Base-by-base conservation (phyloP, 1,139 yeast genomes). In the Yamadazyma taylorii region DNA sequence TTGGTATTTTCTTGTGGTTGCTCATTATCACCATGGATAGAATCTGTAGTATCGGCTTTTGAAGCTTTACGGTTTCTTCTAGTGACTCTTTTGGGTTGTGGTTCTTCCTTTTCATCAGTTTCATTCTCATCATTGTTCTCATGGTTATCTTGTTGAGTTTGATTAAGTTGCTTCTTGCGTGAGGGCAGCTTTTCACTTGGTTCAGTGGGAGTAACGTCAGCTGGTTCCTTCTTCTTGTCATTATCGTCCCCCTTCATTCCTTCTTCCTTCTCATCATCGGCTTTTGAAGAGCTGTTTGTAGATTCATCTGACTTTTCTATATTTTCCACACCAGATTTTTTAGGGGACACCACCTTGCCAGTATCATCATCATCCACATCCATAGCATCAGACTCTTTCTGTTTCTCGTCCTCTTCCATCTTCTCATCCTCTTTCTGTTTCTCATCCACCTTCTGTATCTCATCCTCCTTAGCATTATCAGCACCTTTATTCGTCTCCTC, bases 1-100 rank as follows among this genome's bases (percentile, higher is more conserved):
- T n/a, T n/a, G n/a, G n/a, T n/a, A n/a, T n/a, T n/a, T n/a, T n/a
- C n/a, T n/a, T n/a, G n/a, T n/a, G n/a, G n/a, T n/a, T n/a, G n/a
- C 14, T 35, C 37, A 19, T 28, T 33, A 24, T 26, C 32, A 5
- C 16, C 40, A 24, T 33, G 42, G 26, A 24, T 35, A 7, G 30
- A 32, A 5, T 29, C 34, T 3, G 26, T 35, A 7, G 30, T 33
- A 5, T 29, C 34, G 2, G 33, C 37, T 12, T 32, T 21, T 16
- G 22, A 31, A 12, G 28, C 30, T n/a, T 15, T 22, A 4, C 13
- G 30, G 10, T 2, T 28, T 31, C 47, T 6, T 36, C 43, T 36
- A 30, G 40, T 37, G 31, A 29, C 36, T 13, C 30, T 48, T 23
- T 39, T 39, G 4, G 37, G 44, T 21, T 13, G 33, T 17, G 39